Percentiles rank a stretch among this genome's conserved stretches.
Conservation (phyloP, 192 early-diverging fungal genomes). For the Phlyctochytrium arcticum region DNA sequence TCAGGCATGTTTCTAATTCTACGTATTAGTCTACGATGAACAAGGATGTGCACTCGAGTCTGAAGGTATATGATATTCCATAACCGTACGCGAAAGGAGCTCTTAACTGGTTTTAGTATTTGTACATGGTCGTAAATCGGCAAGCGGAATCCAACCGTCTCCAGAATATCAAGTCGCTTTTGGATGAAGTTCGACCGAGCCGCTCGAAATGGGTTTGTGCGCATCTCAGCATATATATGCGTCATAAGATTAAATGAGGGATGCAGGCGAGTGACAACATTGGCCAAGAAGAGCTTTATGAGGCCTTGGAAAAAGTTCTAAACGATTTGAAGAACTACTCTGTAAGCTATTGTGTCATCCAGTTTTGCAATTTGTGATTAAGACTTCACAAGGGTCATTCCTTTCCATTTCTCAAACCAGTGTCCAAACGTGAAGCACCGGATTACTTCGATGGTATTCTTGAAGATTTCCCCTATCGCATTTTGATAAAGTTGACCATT, state of each 20-base stretch:
- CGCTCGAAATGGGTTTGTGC: constrained; percentile 76
- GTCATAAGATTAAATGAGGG: neutral
- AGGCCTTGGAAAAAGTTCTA: constrained; percentile 79
- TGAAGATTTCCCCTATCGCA: neutral
- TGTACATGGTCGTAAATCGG: constrained; percentile 71
- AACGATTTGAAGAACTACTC: constrained; percentile 75
- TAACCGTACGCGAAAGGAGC: neutral
- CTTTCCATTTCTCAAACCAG: constrained; percentile 79
- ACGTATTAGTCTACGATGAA: neutral
- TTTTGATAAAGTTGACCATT: too few species aligned
- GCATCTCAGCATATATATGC: neutral
- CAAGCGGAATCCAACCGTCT: constrained; percentile 49
- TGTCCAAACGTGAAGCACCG: constrained; percentile 84
- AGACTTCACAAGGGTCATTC: constrained; percentile 62
- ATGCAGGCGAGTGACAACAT: constrained; percentile 72
- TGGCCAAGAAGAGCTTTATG: constrained; percentile 90
- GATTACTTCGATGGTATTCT: constrained; percentile 78
- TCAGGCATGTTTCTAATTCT: neutral
- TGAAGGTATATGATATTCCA: constrained; percentile 16
- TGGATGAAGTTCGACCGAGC: constrained; percentile 74
- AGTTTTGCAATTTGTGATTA: neutral
- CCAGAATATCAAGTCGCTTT: constrained; percentile 65
- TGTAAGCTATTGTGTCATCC: constrained; percentile 26
- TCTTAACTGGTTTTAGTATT: constrained; percentile 48
- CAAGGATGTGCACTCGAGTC: constrained; percentile 11